These are phyloP conservation scores for Hemisphaericaspora subhashii DNA, from an alignment of 1,139 yeast species.

Conservation along the genomic window DNA sequence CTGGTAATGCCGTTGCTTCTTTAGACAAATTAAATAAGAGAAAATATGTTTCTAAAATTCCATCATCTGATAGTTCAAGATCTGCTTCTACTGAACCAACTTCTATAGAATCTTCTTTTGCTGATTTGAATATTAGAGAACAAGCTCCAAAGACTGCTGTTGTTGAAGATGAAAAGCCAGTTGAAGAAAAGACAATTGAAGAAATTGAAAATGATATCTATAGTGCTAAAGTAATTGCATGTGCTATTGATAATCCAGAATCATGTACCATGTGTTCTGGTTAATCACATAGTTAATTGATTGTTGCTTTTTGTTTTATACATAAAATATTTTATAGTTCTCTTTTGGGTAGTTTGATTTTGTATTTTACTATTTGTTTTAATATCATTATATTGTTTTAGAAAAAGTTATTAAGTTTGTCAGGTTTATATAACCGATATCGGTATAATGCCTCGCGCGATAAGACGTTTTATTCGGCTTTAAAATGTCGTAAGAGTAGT, in stretches of 20 bases:
- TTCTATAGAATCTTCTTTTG: constrained; percentile 48
- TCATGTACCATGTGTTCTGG: constrained; percentile 99
- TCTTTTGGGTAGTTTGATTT: constrained; percentile 4
- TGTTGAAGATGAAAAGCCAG: constrained; percentile 13
- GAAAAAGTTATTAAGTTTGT: too few relatives aligned
- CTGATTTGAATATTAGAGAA: constrained; percentile 39
- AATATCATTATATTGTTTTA: background rate
- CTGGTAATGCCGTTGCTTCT: constrained; percentile 53
- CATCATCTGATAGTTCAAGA: constrained; percentile 31
- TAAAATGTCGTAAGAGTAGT: too few relatives aligned
- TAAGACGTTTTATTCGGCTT: too few relatives aligned
- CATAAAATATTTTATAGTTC: background rate
- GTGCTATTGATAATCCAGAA: constrained; percentile 96
- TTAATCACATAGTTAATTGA: constrained; percentile 36
- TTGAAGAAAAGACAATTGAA: constrained; percentile 17
- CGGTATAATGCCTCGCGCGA: too few relatives aligned
- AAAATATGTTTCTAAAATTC: constrained; percentile 40
- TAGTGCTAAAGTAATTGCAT: constrained; percentile 91
- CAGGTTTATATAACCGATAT: too few relatives aligned
- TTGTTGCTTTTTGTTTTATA: too few relatives aligned
- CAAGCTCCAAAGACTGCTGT: constrained; percentile 17
- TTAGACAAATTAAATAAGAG: constrained; percentile 58
- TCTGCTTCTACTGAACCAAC: constrained; percentile 50
- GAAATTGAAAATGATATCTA: constrained; percentile 63
- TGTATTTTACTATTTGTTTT: constrained; percentile 1